Evolutionary conservation across 2,329 filamentous ascomycete species (phyloP), one percentile per base, ranked within the genome.

Genomic region (Nemania serpens): DNA sequence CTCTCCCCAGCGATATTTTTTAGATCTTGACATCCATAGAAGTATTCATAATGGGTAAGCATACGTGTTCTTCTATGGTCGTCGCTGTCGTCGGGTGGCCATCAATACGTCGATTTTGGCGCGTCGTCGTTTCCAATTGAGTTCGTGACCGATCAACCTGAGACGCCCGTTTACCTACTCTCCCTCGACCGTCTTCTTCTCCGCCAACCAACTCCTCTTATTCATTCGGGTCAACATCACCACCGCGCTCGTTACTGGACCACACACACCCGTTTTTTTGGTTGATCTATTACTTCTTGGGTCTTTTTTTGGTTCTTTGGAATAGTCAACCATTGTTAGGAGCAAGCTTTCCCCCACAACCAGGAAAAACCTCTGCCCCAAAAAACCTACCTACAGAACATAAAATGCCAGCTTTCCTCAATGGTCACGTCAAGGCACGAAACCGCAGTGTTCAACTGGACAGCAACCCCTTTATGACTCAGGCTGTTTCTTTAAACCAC

Each of bases 371-470:
- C 15, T 13, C n/a, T 37, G n/a, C 47, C 36, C 36, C 11, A n/a
- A 63, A 61, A 55, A 34, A 33, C 22, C 15, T 51, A 60, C 70
- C 60, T 60, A 62, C 55, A 58, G 76, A 76, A 73, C 71, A 75
- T 63, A 71, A 59, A 68, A 79, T 80, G 78, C 66, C 75, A 17
- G 69, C 79, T 68, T 77, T 80, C 63, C 71, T 81, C 70, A 75
- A 77, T 42, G 71, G 77, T 29, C 76, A 82, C 58, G 75, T 74
- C 65, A 81, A 76, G 67, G 70, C 75, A 60, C 81, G 81, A 59
- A 76, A 78, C 58, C 78, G 77, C 66, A 84, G 81, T 68, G 73
- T 82, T 42, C 81, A 84, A 63, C 74, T 83, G 54, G 80, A 83
- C 60, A 64, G 57, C 53, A 61, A 58, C 22, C 22, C 54, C 43